phyloP scores from a whole-genome alignment of 768 basidiomycete genomes.

The Kwoniella mangroviensis region DNA sequence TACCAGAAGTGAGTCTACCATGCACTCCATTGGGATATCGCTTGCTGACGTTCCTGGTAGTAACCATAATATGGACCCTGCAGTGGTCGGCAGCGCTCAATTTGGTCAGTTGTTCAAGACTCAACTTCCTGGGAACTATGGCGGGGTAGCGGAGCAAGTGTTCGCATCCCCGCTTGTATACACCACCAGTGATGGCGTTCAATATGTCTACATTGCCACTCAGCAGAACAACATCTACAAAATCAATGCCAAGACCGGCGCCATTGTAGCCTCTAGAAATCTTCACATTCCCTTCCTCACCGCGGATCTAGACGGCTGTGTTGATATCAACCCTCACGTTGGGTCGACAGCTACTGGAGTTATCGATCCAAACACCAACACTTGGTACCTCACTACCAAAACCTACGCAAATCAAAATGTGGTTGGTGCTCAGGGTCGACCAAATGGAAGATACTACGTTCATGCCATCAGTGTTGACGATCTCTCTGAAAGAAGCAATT shows the following conservation, averaged over 20 bases:
- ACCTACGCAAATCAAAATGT: slow-evolving; percentile 17
- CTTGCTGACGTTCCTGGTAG: background rate
- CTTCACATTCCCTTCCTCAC: slow-evolving; percentile 26
- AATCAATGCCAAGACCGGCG: slow-evolving; percentile 27
- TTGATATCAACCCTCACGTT: slow-evolving; percentile 25
- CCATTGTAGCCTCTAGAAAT: slow-evolving; percentile 18
- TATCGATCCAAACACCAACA: slow-evolving; percentile 21
- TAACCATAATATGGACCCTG: slow-evolving; percentile 29
- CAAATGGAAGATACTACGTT: slow-evolving; percentile 25
- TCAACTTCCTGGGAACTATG: slow-evolving; percentile 14
- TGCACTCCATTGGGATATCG: background rate
- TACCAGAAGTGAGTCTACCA: slow-evolving; percentile 19
- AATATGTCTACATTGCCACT: slow-evolving; percentile 28
- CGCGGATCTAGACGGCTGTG: slow-evolving; percentile 24
- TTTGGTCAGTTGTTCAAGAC: slow-evolving; percentile 29
- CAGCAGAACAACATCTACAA: slow-evolving; percentile 31
- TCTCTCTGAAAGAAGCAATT: slow-evolving; percentile 21
- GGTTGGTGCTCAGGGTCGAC: slow-evolving; percentile 19
- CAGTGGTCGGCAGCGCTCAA: slow-evolving; percentile 23
- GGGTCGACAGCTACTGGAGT: slow-evolving; percentile 25
- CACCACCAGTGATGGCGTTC: slow-evolving; percentile 18
- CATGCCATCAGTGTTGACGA: slow-evolving; percentile 24
- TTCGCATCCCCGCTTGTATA: slow-evolving; percentile 22
- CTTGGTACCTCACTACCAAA: slow-evolving; percentile 27
- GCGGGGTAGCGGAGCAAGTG: slow-evolving; percentile 17